Base-by-base conservation (phyloP, 352 stramenopile species). In the Globisporangium nunn region DNA sequence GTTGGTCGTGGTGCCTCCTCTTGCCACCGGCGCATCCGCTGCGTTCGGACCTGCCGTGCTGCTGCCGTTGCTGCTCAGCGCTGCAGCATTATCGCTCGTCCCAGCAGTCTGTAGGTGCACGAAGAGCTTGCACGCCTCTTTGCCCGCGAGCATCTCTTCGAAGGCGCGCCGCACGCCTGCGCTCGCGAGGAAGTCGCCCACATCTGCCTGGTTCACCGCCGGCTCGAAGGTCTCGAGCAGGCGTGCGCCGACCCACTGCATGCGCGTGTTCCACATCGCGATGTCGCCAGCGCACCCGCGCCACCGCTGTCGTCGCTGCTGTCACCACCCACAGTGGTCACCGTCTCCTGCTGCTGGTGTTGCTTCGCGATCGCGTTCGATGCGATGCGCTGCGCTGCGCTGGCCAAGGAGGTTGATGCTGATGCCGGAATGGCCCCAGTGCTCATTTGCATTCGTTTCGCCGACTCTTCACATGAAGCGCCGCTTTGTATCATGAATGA, bases 141-240 rank as follows among this genome's bases (percentile, higher is more conserved):
- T 88, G 1, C 81, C 85, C 6, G 69, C 73, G 29, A 92, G 56
- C 31, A 92, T 53, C 35, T 94, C 82, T 15, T 93, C 82, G 54
- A 92, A 92, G 35, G 73, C 67, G 56, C 86, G 88, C 47, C 76
- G 78, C 3, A 88, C 79, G 10, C 47, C 50, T 1, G 63, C 28
- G n/a, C 66, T 66, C 3, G 63, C 57, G 28, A 94, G 67, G 54
- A 94, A 93, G 37, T 92, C 82, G 56, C 53, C 71, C 47, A 87
- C 70, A 12, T 94, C 81, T 8, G 39, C 30, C 37, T 54, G 43
- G 7, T 73, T 71, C 61, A 91, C 77, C 12, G 63, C 59, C 17
- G 85, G 74, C 64, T 93, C 85, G 57, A 94, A 94, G 17, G 78
- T 77, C 66, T 94, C 85, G 33, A 86, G 49, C 46, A 94, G 75